Evolutionary conservation across 2,329 filamentous ascomycete genomes (phyloP).

Genomic region (Orbilia quercus): DNA sequence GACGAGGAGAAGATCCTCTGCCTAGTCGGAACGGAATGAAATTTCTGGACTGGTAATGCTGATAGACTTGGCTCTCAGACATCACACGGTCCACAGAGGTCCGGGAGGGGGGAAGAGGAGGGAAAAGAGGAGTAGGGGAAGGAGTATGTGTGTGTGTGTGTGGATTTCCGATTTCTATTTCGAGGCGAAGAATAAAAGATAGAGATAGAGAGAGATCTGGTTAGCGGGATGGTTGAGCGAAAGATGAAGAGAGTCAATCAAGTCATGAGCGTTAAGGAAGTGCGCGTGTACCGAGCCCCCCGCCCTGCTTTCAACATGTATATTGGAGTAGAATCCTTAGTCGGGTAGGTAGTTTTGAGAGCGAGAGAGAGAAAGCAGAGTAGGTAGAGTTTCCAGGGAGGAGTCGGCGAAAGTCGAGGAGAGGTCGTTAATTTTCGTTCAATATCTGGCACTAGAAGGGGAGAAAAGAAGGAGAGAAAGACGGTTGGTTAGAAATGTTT

Average conservation of each 20-base stretch:
- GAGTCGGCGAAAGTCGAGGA: neutral
- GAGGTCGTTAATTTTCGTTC: neutral
- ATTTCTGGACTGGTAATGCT: slow-evolving; percentile 56
- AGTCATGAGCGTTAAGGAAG: neutral
- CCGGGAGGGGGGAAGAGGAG: neutral
- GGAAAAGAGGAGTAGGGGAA: slow-evolving; percentile 14
- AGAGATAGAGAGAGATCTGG: too few species aligned
- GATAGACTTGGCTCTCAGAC: slow-evolving; percentile 56
- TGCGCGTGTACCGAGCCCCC: slow-evolving; percentile 43
- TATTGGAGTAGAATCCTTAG: slow-evolving; percentile 2
- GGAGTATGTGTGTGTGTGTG: slow-evolving; percentile 36
- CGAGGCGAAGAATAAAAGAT: too few species aligned
- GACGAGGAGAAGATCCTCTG: slow-evolving; percentile 56
- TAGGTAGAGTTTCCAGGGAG: slow-evolving; percentile 10
- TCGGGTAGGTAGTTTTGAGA: neutral
- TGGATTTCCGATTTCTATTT: slow-evolving; percentile 36
- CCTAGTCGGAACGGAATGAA: slow-evolving; percentile 54
- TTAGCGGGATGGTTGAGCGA: too few species aligned
- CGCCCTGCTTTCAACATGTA: slow-evolving; percentile 45
- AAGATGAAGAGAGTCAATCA: too few species aligned
- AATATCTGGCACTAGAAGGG: neutral
- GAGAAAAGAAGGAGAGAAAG: slow-evolving; percentile 3
- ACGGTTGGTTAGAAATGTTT: neutral
- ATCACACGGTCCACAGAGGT: slow-evolving; percentile 46
- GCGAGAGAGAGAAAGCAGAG: too few species aligned